Evolutionary conservation across 345 rosid genomes (phyloP).

Genomic region (Sisymbrium irio): DNA sequence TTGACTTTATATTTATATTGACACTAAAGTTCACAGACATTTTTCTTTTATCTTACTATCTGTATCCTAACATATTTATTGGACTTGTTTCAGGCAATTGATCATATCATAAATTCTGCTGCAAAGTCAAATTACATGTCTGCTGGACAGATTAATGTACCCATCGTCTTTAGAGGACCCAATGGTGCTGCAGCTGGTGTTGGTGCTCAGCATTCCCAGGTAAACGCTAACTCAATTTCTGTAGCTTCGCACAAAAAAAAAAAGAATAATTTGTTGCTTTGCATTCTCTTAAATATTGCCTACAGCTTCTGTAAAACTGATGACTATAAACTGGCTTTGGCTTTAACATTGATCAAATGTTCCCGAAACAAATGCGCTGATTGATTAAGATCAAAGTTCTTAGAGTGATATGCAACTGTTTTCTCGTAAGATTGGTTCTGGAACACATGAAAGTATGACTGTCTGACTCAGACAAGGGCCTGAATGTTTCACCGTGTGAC

Average conservation of each 20-base stretch:
- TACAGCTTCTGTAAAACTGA: background rate
- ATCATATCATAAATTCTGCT: slow-evolving; percentile 87
- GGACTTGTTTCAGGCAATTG: slow-evolving; percentile 63
- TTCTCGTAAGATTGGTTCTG: background rate
- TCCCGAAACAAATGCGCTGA: background rate
- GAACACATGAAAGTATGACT: background rate
- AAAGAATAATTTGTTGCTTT: background rate
- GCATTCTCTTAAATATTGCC: background rate
- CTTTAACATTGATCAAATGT: background rate
- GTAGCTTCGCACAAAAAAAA: background rate
- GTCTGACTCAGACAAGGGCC: background rate
- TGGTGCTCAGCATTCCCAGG: slow-evolving; percentile 98
- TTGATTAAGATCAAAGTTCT: background rate
- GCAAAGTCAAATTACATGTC: slow-evolving; percentile 91
- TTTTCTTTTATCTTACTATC: background rate
- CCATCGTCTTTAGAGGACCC: slow-evolving; percentile 94
- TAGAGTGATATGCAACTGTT: background rate
- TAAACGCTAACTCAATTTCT: slow-evolving; percentile 18
- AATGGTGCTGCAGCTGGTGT: slow-evolving; percentile 99
- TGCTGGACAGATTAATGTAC: slow-evolving; percentile 73
- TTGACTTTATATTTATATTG: background rate
- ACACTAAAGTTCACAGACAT: background rate
- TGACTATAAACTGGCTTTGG: background rate
- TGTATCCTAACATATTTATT: background rate
- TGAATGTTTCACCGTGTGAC: background rate